Evolutionary conservation across 148 eudicot species (phyloP), one percentile per base, ranked within the genome.

Genomic region (Oxyria digyna): DNA sequence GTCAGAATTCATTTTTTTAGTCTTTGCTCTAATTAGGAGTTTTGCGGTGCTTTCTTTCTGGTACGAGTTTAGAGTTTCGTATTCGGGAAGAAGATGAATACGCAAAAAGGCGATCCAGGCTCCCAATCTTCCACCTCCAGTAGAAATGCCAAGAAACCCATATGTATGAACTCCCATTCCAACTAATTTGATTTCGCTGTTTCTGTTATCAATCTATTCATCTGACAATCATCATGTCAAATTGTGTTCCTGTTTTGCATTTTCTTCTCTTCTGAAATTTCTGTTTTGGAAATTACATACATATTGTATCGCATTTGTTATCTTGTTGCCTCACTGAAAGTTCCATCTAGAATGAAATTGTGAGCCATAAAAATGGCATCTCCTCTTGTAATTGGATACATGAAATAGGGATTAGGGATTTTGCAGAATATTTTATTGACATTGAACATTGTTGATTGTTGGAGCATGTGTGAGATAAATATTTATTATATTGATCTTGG

Each of bases 71-170:
- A 27, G 17, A 32, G 37, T 65, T 65, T 65, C 23, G 43, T 11
- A 11, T 35, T 38, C 8, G 31, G 29, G 15, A 18, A 23, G 69
- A 38, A 46, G 69, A 84, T 84, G 85, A 62, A 35, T 65, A 26
- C 65, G 55, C 67, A 23, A 63, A 67, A 55, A 26, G 70, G 70
- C 6, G 81, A 62, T 70, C 78, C 68, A 74, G 42, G 63, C 41
- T 37, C 78, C 15, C 70, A 76, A 13, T 35, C 79, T 42, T 73
- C 83, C 14, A 1, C 77, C 23, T 10, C 76, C 9, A 38, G 7
- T 65, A 78, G 69, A 69, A 48, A 20, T 43, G 69, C 85, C 20
- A 84, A 75, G 71, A 74, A 73, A 50, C 86, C 86, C 74, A 72
- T 69, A 70, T 84, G 87, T 87, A 73, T n/a, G 71, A 7, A 29